Evolutionary conservation across 1,139 yeast species (phyloP).

Genomic region (Saccharomycopsis crataegensis): DNA sequence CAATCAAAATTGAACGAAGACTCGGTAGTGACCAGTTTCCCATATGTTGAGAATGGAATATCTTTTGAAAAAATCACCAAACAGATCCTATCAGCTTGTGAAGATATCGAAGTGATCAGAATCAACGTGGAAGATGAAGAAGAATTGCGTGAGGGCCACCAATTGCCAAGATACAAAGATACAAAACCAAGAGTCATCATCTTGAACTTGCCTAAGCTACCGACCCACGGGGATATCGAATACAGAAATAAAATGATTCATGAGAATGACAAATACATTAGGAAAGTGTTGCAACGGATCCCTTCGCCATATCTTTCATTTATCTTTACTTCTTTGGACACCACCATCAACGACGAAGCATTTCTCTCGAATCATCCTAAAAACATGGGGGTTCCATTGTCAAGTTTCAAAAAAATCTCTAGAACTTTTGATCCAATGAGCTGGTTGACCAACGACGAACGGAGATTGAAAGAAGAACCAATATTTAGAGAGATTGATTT

Average conservation of each 20-base stretch:
- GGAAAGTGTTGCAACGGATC: conserved; percentile 49
- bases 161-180: conserved; percentile 43
- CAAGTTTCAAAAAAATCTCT: conserved; percentile 30
- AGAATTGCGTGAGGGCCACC: conserved; percentile 28
- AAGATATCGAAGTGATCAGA: conserved; percentile 26
- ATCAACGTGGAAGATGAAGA: conserved; percentile 36
- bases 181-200: conserved; percentile 51
- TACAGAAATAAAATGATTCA: conserved; percentile 29
- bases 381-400: conserved; percentile 29
- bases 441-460: conserved; percentile 24
- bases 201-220: conserved; percentile 45
- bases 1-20: conserved; percentile 49
- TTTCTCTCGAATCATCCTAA: conserved; percentile 26
- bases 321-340: conserved; percentile 36
- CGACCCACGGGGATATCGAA: conserved; percentile 27
- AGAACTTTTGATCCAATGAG: conserved; percentile 22
- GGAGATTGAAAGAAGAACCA: conserved; percentile 27
- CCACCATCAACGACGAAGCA: conserved; percentile 6
- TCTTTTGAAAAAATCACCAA: conserved; percentile 43
- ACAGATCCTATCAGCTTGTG: conserved; percentile 24
- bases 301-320: conserved; percentile 62
- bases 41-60: conserved; percentile 40
- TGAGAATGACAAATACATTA: conserved; percentile 43
- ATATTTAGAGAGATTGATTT: conserved; percentile 24
- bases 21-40: conserved; percentile 58